A percentile compares a stretch with the other conserved stretches of the same genome.
Evolutionary conservation across 2,329 filamentous ascomycete species (phyloP).

Genomic region (Aspergillus vadensis): DNA sequence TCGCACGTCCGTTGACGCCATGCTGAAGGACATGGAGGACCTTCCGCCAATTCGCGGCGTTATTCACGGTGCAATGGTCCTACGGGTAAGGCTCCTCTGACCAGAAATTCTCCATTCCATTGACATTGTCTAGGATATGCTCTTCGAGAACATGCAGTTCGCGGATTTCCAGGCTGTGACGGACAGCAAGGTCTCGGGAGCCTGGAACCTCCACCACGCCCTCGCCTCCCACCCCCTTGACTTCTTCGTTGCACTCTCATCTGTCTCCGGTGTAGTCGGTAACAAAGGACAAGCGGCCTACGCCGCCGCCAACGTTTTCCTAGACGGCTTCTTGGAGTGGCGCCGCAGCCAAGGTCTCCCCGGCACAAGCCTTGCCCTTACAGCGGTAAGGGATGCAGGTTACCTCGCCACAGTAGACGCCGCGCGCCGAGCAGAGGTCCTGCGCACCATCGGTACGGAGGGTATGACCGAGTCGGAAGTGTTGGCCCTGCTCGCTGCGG

Average conservation of each 20-base stretch:
- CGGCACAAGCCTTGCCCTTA: conserved; percentile 33
- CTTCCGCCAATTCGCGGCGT: conserved; percentile 46
- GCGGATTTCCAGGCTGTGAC: conserved; percentile 25
- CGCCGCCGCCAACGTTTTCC: conserved; percentile 29
- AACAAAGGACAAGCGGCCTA: conserved; percentile 33
- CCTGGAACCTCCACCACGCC: conserved; percentile 33
- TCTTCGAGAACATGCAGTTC: conserved; percentile 36
- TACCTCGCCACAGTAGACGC: conserved; percentile 22
- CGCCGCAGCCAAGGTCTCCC: conserved; percentile 29
- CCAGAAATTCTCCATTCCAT: background rate
- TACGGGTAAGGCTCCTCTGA: conserved; percentile 28
- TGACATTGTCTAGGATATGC: conserved; percentile 26
- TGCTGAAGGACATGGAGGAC: conserved; percentile 27
- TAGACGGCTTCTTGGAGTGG: conserved; percentile 31
- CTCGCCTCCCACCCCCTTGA: conserved; percentile 23
- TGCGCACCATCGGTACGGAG: background rate
- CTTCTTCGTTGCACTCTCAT: conserved; percentile 34
- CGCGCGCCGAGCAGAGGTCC: background rate
- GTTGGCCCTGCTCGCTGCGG: background rate
- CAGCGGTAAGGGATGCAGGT: conserved; percentile 27
- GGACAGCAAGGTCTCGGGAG: conserved; percentile 24
- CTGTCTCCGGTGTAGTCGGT: conserved; percentile 30
- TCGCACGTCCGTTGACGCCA: too few species aligned
- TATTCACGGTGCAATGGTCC: conserved; percentile 52
- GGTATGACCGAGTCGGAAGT: background rate